These are phyloP conservation scores for Citrus australasica DNA, from an alignment of 345 rosid genomes.

Conservation along the genomic window DNA sequence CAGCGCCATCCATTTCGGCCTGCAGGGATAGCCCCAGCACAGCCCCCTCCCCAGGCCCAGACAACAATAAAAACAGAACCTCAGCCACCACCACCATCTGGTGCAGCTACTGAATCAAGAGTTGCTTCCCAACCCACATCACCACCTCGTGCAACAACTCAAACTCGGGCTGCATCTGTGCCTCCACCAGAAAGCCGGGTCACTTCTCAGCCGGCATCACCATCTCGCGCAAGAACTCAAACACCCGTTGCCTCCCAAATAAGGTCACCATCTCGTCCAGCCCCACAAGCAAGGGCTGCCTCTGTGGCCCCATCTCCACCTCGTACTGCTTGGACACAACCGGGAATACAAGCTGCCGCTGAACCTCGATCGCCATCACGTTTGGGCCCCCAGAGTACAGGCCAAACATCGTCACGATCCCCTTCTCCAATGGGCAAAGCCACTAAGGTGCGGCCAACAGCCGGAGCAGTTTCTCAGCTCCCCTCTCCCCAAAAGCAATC, in stretches of 20 bases:
- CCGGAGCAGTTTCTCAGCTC: slow-evolving; percentile 13
- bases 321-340: slow-evolving; percentile 29
- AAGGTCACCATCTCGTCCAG: slow-evolving; percentile 21
- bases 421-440: slow-evolving; percentile 32
- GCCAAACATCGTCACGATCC: slow-evolving; percentile 18
- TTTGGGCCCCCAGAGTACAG: slow-evolving; percentile 16
- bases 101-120: slow-evolving; percentile 6
- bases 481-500: slow-evolving; percentile 26
- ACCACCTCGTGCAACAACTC: slow-evolving; percentile 11
- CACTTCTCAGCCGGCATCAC: not conserved
- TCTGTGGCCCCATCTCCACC: slow-evolving; percentile 27
- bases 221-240: slow-evolving; percentile 19
- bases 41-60: slow-evolving; percentile 20
- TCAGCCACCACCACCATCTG: slow-evolving; percentile 15
- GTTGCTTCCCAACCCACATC: slow-evolving; percentile 15
- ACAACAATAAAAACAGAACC: slow-evolving; percentile 17
- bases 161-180: not conserved
- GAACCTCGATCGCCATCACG: slow-evolving; percentile 27
- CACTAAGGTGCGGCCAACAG: slow-evolving; percentile 12
- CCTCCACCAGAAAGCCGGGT: slow-evolving; percentile 5
- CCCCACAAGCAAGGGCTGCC: slow-evolving; percentile 7
- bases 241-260: slow-evolving; percentile 13
- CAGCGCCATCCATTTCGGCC: slow-evolving; percentile 50
- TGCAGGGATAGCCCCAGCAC: slow-evolving; percentile 29
- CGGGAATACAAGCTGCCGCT: slow-evolving; percentile 17